Evolutionary conservation across 2,329 filamentous ascomycete genomes (phyloP), one percentile per base, ranked within the genome.

Genomic region (Talaromyces sp.): DNA sequence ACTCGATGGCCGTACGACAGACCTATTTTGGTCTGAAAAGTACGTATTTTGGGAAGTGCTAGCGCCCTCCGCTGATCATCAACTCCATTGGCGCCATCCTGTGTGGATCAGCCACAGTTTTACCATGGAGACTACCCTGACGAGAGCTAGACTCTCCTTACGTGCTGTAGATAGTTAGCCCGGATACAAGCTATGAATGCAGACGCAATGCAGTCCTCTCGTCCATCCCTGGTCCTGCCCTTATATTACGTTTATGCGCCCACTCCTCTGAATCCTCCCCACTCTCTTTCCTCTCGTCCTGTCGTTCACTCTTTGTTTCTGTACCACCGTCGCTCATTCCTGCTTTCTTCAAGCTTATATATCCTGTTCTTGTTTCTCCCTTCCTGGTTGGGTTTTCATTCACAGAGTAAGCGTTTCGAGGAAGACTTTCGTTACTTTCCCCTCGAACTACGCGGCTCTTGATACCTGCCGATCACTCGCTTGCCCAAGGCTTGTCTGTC

Each of bases 341-440:
- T 56, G 11, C 33, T 57, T 57, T 24, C 8, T 47, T 47, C 52
- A 37, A 27, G 10, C 52, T 19, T 27, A 56, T 63, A 56, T 56
- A 63, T 63, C 19, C 33, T 31, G 11, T 56, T 62, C 35, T 63
- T 45, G 61, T 49, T 39, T 63, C 60, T 54, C 61, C 27, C 19
- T 22, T 24, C 31, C 50, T 63, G 61, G 61, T 63, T 63, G 61
- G 61, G 41, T 45, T 47, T 37, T 37, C 61, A 57, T 37, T 41
- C 16, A 24, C 50, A 59, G 60, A 66, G 49, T 57, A 47, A 7
- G 64, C 54, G 60, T 50, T 57, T 66, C 50, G 52, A 62, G 41
- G 64, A 62, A 58, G 52, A 62, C 64, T 45, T 61, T 66, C 60
- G 64, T 66, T 66, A 49, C 64, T 45, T 66, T 62, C 52, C 52